These are phyloP conservation scores for Alternaria triticimaculans DNA, from an alignment of 2,329 filamentous ascomycete species.

Conservation along the genomic window DNA sequence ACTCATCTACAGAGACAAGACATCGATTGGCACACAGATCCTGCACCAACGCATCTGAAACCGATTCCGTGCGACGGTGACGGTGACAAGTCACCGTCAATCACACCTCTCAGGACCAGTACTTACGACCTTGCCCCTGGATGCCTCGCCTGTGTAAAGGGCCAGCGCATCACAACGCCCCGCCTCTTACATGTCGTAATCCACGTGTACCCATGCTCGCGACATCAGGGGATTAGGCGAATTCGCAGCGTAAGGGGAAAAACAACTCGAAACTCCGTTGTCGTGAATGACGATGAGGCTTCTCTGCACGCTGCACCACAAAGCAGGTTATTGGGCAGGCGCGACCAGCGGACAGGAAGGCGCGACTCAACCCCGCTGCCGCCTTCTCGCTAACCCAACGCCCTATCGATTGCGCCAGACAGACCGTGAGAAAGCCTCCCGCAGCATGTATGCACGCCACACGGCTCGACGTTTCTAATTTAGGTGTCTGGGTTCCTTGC, in stretches of 20 bases:
- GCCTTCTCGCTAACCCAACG: neutral
- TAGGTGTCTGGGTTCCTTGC: neutral
- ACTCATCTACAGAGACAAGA: neutral
- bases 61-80: neutral
- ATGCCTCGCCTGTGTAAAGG: neutral
- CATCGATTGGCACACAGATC: neutral
- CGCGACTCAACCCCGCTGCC: neutral
- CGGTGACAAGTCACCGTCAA: neutral
- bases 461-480: neutral
- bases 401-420: neutral
- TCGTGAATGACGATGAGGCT: neutral
- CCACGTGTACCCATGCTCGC: neutral
- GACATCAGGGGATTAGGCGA: neutral
- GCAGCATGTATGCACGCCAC: neutral
- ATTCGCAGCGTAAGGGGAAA: neutral
- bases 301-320: neutral
- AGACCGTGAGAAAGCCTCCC: neutral
- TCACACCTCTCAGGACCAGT: neutral
- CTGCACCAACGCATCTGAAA: neutral
- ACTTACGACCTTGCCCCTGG: neutral
- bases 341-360: neutral
- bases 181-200: neutral
- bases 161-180: neutral
- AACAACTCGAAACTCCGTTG: neutral
- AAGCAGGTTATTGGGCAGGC: neutral